Percentiles rank a stretch among this genome's conserved stretches.
These are phyloP conservation scores for Neofusicoccum sp. DNA, from an alignment of 2,329 filamentous ascomycete genomes.

Conservation along the genomic window DNA sequence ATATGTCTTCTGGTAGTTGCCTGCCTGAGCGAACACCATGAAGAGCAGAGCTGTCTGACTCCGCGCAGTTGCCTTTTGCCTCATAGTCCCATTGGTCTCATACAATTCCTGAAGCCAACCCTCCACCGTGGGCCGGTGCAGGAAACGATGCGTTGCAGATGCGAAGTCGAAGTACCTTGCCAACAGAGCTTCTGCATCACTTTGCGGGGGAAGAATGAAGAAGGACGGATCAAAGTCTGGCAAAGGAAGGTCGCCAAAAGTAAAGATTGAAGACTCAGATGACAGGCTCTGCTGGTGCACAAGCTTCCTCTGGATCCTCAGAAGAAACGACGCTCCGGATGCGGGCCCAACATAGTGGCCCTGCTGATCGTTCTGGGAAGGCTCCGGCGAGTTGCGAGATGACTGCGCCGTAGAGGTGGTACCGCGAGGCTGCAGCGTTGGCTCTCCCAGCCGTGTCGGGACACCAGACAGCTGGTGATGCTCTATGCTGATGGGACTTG, in stretches of 20 bases:
- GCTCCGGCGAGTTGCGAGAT: constrained; percentile 50
- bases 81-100: constrained; percentile 30
- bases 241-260: constrained; percentile 54
- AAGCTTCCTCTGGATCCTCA: constrained; percentile 53
- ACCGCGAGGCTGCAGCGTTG: not conserved
- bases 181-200: constrained; percentile 48
- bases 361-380: constrained; percentile 49
- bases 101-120: constrained; percentile 41
- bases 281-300: constrained; percentile 40
- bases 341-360: constrained; percentile 53
- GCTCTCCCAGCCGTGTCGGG: not conserved
- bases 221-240: constrained; percentile 43
- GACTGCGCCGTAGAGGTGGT: constrained; percentile 24
- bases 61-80: constrained; percentile 24
- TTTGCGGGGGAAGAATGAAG: constrained; percentile 42
- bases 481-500: constrained; percentile 16
- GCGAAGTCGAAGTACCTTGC: constrained; percentile 63
- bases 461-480: not conserved
- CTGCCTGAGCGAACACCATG: constrained; percentile 41
- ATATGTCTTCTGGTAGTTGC: not conserved
- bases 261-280: constrained; percentile 51
- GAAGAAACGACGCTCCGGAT: constrained; percentile 53
- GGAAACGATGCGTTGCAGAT: constrained; percentile 62
- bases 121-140: constrained; percentile 58
- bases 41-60: constrained; percentile 41